Evolutionary conservation across 1,139 yeast species (phyloP).

Genomic region (Kurtzmaniella quercitrusa): DNA sequence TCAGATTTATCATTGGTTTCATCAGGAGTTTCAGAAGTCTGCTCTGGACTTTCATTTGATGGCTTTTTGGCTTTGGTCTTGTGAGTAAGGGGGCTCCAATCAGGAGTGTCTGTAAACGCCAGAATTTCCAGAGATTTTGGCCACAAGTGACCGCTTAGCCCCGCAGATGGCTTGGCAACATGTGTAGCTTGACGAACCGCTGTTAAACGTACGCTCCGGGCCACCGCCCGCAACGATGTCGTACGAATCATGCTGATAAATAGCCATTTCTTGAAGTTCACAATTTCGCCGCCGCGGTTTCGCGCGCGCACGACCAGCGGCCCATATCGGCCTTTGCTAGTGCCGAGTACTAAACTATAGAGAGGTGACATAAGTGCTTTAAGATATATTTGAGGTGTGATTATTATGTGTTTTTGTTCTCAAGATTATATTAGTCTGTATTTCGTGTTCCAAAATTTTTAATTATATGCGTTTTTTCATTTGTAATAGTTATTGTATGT

Average conservation of each 20-base stretch:
- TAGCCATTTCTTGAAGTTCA: not conserved
- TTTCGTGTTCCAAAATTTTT: no score
- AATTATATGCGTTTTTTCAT: no score
- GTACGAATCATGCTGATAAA: not conserved
- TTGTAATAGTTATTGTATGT: no score
- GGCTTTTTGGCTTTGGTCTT: conserved; percentile 1
- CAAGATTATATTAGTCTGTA: not conserved
- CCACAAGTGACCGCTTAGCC: not conserved
- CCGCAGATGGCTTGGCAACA: conserved; percentile 1
- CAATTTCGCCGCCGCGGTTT: not conserved
- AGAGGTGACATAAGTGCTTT: no score
- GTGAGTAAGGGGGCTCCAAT: not conserved
- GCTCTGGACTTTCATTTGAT: not conserved
- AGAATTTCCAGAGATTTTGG: not conserved
- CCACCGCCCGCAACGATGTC: not conserved
- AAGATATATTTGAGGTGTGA: no score
- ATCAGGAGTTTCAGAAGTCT: not conserved
- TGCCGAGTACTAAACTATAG: no score
- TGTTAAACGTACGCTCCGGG: not conserved
- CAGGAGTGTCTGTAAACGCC: not conserved
- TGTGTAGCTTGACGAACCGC: not conserved
- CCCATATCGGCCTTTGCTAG: not conserved
- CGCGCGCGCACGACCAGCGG: not conserved
- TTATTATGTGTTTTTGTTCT: not conserved
- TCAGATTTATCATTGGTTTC: not conserved